Percentiles rank a stretch among this genome's conserved stretches.
Evolutionary conservation across 2,329 filamentous ascomycete genomes (phyloP).

Genomic region (Chaetomium globosum): DNA sequence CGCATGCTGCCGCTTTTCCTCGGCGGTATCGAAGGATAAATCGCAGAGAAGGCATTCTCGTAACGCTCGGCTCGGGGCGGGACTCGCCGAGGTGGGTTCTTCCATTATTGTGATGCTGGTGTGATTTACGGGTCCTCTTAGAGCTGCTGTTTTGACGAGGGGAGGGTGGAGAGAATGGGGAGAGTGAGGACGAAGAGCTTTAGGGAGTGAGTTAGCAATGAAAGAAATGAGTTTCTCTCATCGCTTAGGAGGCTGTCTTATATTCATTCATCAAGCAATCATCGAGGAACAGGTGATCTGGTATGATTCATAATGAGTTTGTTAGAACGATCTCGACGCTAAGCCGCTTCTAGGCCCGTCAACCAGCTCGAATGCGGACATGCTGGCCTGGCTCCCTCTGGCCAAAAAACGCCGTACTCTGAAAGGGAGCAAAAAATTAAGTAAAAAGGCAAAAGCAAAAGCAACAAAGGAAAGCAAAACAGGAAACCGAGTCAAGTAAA

Average conservation of each 20-base stretch:
- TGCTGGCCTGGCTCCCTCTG: too few species aligned
- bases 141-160: neutral
- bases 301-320: constrained; percentile 10
- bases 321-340: neutral
- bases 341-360: neutral
- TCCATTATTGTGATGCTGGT: constrained; percentile 9
- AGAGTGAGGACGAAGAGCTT: neutral
- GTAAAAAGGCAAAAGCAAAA: too few species aligned
- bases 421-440: too few species aligned
- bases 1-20: constrained; percentile 21
- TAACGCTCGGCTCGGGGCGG: neutral
- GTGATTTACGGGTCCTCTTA: neutral
- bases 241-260: neutral
- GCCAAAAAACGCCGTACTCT: too few species aligned
- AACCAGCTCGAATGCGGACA: neutral
- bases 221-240: neutral
- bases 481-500: too few species aligned
- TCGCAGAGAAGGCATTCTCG: constrained; percentile 16
- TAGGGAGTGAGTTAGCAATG: neutral
- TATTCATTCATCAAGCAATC: neutral
- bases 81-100: neutral
- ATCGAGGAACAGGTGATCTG: neutral
- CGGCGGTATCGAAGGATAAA: constrained; percentile 10
- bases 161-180: neutral
- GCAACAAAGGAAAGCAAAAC: too few species aligned